A percentile compares a stretch with the other conserved stretches of the same genome.
These are phyloP conservation scores for Amoebophrya sp. DNA, from an alignment of 169 alveolate genomes.

Conservation along the genomic window DNA sequence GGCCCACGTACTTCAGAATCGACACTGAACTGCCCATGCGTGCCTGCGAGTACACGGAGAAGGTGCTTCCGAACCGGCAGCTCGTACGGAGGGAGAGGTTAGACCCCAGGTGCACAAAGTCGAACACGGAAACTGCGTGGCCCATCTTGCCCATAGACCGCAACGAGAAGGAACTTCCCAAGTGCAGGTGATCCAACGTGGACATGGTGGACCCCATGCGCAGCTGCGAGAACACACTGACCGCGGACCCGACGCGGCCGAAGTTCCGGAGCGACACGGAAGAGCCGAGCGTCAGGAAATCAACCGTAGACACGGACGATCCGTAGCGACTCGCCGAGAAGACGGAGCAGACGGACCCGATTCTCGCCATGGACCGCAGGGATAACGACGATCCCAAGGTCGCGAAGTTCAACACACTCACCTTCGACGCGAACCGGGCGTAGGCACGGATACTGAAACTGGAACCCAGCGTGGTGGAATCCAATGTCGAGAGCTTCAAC, in stretches of 20 bases:
- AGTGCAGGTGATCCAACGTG: conserved; percentile 20
- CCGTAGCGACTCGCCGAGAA: background rate
- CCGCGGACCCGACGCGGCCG: background rate
- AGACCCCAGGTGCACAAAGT: conserved; percentile 27
- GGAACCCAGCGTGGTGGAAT: background rate
- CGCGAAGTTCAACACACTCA: background rate
- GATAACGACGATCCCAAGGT: conserved; percentile 30
- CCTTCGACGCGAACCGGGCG: conserved; percentile 15
- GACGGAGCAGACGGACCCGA: conserved; percentile 25
- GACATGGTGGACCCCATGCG: conserved; percentile 13
- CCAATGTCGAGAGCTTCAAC: background rate
- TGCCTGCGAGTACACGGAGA: background rate
- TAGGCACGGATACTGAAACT: background rate
- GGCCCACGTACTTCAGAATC: background rate
- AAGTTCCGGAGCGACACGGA: background rate
- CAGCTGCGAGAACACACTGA: background rate
- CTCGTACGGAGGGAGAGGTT: conserved; percentile 21
- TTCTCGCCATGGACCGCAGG: conserved; percentile 13
- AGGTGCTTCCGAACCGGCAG: background rate
- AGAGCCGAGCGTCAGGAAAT: background rate
- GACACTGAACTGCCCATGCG: conserved; percentile 11
- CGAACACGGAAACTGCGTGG: background rate
- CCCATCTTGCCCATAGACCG: background rate
- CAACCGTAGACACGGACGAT: background rate
- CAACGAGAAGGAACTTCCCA: conserved; percentile 14